These are phyloP conservation scores for Lipomyces spencermartinsiae DNA, from an alignment of 805 yeast species.

Conservation along the genomic window DNA sequence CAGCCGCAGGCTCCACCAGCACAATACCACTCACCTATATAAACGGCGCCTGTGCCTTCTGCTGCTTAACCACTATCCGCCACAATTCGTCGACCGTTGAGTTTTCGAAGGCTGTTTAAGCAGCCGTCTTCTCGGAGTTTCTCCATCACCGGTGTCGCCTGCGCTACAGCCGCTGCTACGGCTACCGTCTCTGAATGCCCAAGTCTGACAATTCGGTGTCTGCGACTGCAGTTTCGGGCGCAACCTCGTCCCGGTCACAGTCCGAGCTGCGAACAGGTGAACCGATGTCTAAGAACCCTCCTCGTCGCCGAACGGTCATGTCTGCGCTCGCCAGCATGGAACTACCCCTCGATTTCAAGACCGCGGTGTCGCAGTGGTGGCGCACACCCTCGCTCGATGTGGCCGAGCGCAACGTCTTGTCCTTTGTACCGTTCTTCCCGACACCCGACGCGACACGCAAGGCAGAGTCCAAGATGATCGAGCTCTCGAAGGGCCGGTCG, in stretches of 20 bases:
- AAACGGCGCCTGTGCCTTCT: not conserved
- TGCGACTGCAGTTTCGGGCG: not conserved
- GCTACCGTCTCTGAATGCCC: slow-evolving; percentile 1
- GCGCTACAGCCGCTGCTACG: slow-evolving; percentile 5
- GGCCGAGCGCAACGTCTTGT: slow-evolving; percentile 60
- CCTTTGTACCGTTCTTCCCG: slow-evolving; percentile 58
- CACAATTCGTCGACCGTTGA: slow-evolving; percentile 7
- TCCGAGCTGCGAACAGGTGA: not conserved
- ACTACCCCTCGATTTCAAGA: slow-evolving; percentile 48
- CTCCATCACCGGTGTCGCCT: slow-evolving; percentile 2
- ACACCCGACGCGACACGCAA: slow-evolving; percentile 40
- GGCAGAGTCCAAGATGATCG: slow-evolving; percentile 57
- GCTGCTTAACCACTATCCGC: not conserved
- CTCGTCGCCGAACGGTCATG: slow-evolving; percentile 27
- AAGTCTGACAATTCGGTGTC: not conserved
- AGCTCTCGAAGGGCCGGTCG: slow-evolving; percentile 55
- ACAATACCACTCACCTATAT: not conserved
- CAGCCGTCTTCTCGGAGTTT: slow-evolving; percentile 2
- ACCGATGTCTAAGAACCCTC: slow-evolving; percentile 6
- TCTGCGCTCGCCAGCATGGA: slow-evolving; percentile 26
- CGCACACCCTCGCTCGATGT: slow-evolving; percentile 45
- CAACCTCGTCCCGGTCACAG: not conserved
- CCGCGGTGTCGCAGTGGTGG: slow-evolving; percentile 55
- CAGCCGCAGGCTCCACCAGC: not conserved
- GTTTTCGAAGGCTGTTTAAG: slow-evolving; percentile 1